Conservation (phyloP, 352 stramenopile genomes). For the Phytophthora tentaculata region DNA sequence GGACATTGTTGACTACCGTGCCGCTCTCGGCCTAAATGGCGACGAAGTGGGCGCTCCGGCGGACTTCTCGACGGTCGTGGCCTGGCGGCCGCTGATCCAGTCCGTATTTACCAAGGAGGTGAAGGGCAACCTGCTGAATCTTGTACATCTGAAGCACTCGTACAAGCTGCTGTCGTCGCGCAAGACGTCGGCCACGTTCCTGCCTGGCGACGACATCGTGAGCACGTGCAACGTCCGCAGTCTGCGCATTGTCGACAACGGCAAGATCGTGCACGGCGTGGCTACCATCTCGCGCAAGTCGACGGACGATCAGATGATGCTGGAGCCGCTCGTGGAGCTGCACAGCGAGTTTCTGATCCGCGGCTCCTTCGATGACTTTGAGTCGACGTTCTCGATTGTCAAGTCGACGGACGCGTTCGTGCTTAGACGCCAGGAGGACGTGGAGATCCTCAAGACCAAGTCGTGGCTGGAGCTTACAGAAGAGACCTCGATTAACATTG, state of each 20-base stretch:
- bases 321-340: conserved; percentile 77
- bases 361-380: conserved; percentile 77
- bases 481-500: conserved; percentile 36
- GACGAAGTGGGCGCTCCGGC: conserved; percentile 47
- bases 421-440: conserved; percentile 27
- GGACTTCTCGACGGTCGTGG: conserved; percentile 83
- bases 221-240: conserved; percentile 75
- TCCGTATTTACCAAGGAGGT: conserved; percentile 87
- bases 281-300: conserved; percentile 64
- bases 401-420: conserved; percentile 53
- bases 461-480: conserved; percentile 56
- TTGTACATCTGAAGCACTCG: conserved; percentile 88
- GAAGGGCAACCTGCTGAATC: conserved; percentile 77
- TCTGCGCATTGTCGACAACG: conserved; percentile 76
- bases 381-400: conserved; percentile 73
- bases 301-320: conserved; percentile 51
- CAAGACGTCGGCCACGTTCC: conserved; percentile 49
- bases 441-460: conserved; percentile 74
- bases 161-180: conserved; percentile 71
- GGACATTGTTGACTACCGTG: conserved; percentile 69
- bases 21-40: conserved; percentile 50
- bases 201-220: conserved; percentile 70
- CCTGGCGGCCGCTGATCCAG: conserved; percentile 84
- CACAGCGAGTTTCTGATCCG: conserved; percentile 88
- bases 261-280: conserved; percentile 81